Base-by-base conservation (phyloP, 73 alveolate species). In the Paramecium biaurelia region DNA sequence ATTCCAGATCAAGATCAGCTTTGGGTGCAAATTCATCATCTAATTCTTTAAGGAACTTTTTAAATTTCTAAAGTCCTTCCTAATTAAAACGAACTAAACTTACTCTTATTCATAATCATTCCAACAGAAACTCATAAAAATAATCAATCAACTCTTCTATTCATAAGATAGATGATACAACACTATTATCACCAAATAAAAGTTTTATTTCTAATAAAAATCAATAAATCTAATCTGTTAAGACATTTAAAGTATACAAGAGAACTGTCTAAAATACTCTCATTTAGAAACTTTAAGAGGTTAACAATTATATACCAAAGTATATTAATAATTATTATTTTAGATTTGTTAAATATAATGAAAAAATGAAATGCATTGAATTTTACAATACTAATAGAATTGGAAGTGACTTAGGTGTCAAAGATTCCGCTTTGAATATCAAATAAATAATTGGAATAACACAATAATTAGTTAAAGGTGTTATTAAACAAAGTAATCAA, bases 1-100 rank as follows among this genome's bases (percentile, higher is more conserved):
- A 63, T 63, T 63, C 84, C 26, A 63, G 84, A 63, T 63, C 84
- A 11, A 9, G 84, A 63, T 63, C 84, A 63, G 84, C 84, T 3
- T 63, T 63, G 21, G 84, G 84, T 12, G 84, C 84, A 63, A 63
- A 63, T 63, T 63, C 84, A 30, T 63, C 84, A 1, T 63, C 84
- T 23, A 21, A 63, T 63, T 63, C 84, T 1, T 63, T 63, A 63
- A 63, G 84, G 26, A 63, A 63, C 14, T 63, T 63, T 32, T 63
- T 63, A 26, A 63, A 63, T 32, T 63, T 63, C 12, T 30, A 63
- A 63, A 63, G 84, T 26, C 84, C 84, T 3, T 24, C 84, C 11
- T 12, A 63, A 63, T n/a, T 12, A 30, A 63, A 63, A 63, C 24
- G 45, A 32, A 63, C 84, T 63, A 63, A 63, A n/a, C 28, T 63